phyloP scores from a whole-genome alignment of 2,329 filamentous ascomycete genomes.

The Fusarium poae region DNA sequence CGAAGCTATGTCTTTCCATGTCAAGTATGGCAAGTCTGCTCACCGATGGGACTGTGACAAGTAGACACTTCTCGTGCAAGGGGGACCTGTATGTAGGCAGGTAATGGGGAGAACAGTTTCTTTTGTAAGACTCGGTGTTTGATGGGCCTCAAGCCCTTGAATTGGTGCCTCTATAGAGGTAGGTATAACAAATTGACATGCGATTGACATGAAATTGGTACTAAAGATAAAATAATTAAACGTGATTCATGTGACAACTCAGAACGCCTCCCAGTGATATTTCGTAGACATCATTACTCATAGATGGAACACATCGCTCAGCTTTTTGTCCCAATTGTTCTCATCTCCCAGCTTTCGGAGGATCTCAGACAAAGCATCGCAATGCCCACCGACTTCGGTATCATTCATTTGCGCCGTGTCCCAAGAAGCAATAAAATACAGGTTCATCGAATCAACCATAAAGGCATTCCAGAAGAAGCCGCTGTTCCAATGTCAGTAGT shows the following conservation, averaged over 20 bases:
- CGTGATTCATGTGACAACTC: neutral
- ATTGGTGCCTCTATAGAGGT: neutral
- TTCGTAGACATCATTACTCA: constrained; percentile 12
- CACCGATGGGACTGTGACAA: constrained; percentile 25
- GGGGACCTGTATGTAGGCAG: neutral
- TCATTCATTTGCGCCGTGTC: constrained; percentile 57
- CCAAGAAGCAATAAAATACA: constrained; percentile 57
- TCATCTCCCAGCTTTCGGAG: constrained; percentile 49
- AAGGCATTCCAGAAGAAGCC: constrained; percentile 58
- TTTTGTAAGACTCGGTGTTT: neutral
- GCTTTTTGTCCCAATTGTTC: constrained; percentile 48
- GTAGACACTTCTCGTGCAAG: too few species aligned
- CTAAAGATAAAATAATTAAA: neutral
- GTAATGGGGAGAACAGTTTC: neutral
- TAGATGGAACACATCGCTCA: constrained; percentile 47
- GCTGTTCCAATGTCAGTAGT: constrained; percentile 39
- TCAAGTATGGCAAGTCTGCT: constrained; percentile 1
- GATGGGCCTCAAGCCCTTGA: neutral
- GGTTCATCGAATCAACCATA: constrained; percentile 51
- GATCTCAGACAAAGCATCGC: constrained; percentile 50
- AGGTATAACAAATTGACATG: neutral
- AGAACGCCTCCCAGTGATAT: neutral
- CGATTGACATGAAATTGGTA: neutral
- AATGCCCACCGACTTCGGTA: constrained; percentile 50
- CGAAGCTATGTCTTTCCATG: constrained; percentile 7